Evolutionary conservation across 108 stramenopile species (phyloP), one percentile per base, ranked within the genome.

Genomic region (Pelagomonas calceolata): DNA sequence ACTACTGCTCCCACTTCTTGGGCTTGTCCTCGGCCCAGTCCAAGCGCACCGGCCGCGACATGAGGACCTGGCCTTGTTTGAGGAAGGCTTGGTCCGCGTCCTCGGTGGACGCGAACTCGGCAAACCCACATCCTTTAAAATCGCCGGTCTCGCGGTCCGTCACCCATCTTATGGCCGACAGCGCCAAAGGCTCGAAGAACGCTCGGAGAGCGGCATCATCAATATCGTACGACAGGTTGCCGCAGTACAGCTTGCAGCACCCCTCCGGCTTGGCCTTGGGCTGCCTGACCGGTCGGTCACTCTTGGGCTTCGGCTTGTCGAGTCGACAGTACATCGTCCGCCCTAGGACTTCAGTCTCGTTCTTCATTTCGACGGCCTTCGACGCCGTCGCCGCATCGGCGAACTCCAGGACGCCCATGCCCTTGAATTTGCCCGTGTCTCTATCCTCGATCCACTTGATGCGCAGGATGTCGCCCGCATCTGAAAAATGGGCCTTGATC

Each of bases 121-220:
- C 87, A 80, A 93, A 92, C 17, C 94, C 95, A 74, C 90, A 94
- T 68, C 98, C 98, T 79, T 94, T 92, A 87, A 98, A 98, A 34
- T 94, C 90, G 15, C 95, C 95, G 71, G 91, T 92, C 72, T 99
- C 96, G 39, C 92, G 76, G 77, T 97, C 94, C 70, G 88, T 91
- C 12, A 93, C 95, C 72, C 95, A 97, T 44, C 98, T 88, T 63
- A 98, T 81, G 36, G 77, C 68, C 16, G 80, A 74, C 71, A 98
- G 91, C 35, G 88, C 88, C 32, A 95, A 95, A 76, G 94, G 95
- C 32, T 89, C 86, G 76, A 99, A 99, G 64, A 85, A 76, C 34
- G 84, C 73, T 43, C 88, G 82, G 35, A 99, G 67, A 33, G 88
- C 78, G 31, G 96, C 95, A 75, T 99, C 98, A 72, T 95, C 93